phyloP scores from a whole-genome alignment of 352 stramenopile genomes.

The Saprolegnia diclina region DNA sequence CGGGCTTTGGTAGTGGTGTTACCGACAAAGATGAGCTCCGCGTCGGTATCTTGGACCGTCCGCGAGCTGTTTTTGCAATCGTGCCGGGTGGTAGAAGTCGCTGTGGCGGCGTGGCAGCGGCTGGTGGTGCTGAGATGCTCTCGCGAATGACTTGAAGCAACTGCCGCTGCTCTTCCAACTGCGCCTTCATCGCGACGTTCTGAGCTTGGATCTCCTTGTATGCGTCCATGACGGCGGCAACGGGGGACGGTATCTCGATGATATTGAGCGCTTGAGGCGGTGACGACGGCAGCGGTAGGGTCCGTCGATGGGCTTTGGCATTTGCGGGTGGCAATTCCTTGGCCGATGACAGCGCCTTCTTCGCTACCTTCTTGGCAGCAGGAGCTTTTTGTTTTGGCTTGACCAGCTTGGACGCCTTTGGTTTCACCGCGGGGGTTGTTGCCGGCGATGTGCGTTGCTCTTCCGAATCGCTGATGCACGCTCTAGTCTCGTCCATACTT shows the following conservation, averaged over 20 bases:
- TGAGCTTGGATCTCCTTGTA: slow-evolving; percentile 20
- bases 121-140: not conserved
- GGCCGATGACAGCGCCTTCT: not conserved
- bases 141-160: slow-evolving; percentile 21
- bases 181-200: slow-evolving; percentile 22
- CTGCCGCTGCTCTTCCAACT: slow-evolving; percentile 20
- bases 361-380: not conserved
- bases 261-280: too few species aligned
- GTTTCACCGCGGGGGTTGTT: not conserved
- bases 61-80: not conserved
- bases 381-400: not conserved
- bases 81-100: not conserved
- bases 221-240: not conserved
- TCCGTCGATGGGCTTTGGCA: not conserved
- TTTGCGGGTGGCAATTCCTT: not conserved
- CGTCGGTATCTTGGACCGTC: not conserved
- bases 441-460: not conserved
- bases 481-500: too few species aligned
- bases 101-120: not conserved
- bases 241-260: too few species aligned
- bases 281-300: too few species aligned
- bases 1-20: not conserved
- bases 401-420: not conserved
- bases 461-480: not conserved
- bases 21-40: not conserved